Evolutionary conservation across 768 basidiomycete genomes (phyloP).

Genomic region (Tulasnella sp.): DNA sequence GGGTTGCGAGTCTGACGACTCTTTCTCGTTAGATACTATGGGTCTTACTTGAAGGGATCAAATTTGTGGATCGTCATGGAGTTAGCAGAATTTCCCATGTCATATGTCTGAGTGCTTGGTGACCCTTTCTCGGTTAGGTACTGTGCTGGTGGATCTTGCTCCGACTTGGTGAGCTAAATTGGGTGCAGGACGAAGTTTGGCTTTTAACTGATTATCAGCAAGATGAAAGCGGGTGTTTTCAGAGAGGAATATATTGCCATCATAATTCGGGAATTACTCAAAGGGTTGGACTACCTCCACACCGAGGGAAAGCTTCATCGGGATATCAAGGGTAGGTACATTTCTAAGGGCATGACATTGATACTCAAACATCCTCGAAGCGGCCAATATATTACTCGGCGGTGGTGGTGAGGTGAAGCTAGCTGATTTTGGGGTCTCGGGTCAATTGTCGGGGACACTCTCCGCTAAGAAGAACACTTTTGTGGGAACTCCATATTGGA

Average conservation of each 20-base stretch:
- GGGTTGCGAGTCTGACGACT: not conserved
- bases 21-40: conserved; percentile 60
- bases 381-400: conserved; percentile 83
- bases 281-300: conserved; percentile 90
- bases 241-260: conserved; percentile 98
- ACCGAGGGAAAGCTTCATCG: conserved; percentile 92
- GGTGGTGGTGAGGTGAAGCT: conserved; percentile 81
- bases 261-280: conserved; percentile 80
- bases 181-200: conserved; percentile 4
- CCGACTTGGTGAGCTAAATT: conserved; percentile 60
- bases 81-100: conserved; percentile 34
- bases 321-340: conserved; percentile 83
- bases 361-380: conserved; percentile 30
- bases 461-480: conserved; percentile 97
- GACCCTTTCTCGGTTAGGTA: conserved; percentile 41
- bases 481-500: conserved; percentile 98
- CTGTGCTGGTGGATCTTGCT: conserved; percentile 95
- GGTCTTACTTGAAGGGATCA: conserved; percentile 88
- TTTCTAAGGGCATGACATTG: not conserved
- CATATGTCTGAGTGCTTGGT: too few species aligned
- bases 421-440: conserved; percentile 97
- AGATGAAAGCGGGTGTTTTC: conserved; percentile 99
- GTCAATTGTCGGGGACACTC: conserved; percentile 84
- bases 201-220: conserved; percentile 2
- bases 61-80: conserved; percentile 99